Evolutionary conservation across 164 flowering plant species (phyloP).

Genomic region (Aristolochia contorta): DNA sequence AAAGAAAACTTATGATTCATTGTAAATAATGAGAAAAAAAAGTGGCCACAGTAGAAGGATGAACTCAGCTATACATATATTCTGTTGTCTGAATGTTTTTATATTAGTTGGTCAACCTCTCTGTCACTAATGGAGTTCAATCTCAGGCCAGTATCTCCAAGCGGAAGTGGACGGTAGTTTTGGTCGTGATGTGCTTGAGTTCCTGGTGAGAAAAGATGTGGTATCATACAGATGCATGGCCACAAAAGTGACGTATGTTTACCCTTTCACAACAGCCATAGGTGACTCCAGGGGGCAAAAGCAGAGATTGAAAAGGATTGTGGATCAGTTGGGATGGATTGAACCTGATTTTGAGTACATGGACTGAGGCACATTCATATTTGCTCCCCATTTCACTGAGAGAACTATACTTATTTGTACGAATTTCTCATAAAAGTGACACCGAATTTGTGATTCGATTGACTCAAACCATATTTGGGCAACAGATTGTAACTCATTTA

Average conservation of each 20-base stretch:
- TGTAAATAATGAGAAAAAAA: too few relatives aligned
- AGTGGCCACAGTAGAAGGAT: too few relatives aligned
- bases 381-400: too few relatives aligned
- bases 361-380: conserved; percentile 23
- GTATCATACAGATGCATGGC: conserved; percentile 75
- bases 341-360: conserved; percentile 69
- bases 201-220: conserved; percentile 76
- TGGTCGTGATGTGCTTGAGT: conserved; percentile 78
- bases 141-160: conserved; percentile 61
- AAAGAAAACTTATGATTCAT: too few relatives aligned
- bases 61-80: too few relatives aligned
- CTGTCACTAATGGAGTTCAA: too few relatives aligned
- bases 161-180: conserved; percentile 87
- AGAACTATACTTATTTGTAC: too few relatives aligned
- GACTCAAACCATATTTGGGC: not conserved
- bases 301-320: conserved; percentile 71
- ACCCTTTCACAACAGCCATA: conserved; percentile 89
- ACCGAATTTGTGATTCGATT: not conserved
- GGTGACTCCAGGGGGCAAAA: conserved; percentile 91
- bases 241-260: conserved; percentile 71
- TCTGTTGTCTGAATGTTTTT: too few relatives aligned
- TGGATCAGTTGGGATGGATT: conserved; percentile 66
- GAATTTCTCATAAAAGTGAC: not conserved
- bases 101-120: too few relatives aligned
- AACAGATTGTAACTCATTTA: not conserved